Percentiles rank a stretch among this genome's conserved stretches.
Conservation (phyloP, 2,329 filamentous ascomycete genomes). For the Exophiala aquamarina region DNA sequence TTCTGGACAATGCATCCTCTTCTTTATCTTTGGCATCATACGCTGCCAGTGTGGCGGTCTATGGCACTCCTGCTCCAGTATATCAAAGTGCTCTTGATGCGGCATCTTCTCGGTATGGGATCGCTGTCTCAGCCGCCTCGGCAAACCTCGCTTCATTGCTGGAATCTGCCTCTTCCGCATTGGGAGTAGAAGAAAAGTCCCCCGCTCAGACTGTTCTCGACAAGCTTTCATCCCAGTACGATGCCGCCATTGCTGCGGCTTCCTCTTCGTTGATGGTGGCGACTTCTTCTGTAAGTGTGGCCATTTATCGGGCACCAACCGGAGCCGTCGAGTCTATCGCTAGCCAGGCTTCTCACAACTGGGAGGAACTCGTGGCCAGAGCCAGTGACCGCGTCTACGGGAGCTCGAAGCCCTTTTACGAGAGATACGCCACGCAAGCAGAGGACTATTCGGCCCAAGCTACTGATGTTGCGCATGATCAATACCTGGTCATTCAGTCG, state of each 20-base stretch:
- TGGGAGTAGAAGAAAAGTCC: slow-evolving; percentile 36
- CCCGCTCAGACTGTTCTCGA: slow-evolving; percentile 41
- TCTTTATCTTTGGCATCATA: slow-evolving; percentile 40
- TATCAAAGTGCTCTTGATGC: slow-evolving; percentile 37
- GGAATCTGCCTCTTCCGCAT: slow-evolving; percentile 40
- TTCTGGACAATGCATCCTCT: slow-evolving; percentile 45
- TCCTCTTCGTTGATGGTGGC: slow-evolving; percentile 41
- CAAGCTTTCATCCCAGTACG: slow-evolving; percentile 48
- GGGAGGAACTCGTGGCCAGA: slow-evolving; percentile 63
- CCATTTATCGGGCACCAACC: slow-evolving; percentile 46
- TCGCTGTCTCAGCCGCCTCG: slow-evolving; percentile 39
- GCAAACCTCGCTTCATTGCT: slow-evolving; percentile 42
- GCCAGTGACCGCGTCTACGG: slow-evolving; percentile 72
- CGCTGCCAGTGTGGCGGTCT: slow-evolving; percentile 29
- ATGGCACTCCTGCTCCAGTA: slow-evolving; percentile 33
- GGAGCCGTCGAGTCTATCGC: slow-evolving; percentile 48
- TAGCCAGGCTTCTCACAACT: slow-evolving; percentile 60
- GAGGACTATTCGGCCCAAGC: slow-evolving; percentile 59
- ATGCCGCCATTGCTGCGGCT: slow-evolving; percentile 45
- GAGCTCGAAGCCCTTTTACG: slow-evolving; percentile 52
- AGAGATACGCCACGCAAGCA: slow-evolving; percentile 18
- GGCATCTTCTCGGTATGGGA: slow-evolving; percentile 38
- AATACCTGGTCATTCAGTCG: slow-evolving; percentile 69
- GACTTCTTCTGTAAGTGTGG: slow-evolving; percentile 42
- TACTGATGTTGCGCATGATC: slow-evolving; percentile 59